Conservation (phyloP, 2,329 filamentous ascomycete genomes). For the Scleromitrula shiraiana region DNA sequence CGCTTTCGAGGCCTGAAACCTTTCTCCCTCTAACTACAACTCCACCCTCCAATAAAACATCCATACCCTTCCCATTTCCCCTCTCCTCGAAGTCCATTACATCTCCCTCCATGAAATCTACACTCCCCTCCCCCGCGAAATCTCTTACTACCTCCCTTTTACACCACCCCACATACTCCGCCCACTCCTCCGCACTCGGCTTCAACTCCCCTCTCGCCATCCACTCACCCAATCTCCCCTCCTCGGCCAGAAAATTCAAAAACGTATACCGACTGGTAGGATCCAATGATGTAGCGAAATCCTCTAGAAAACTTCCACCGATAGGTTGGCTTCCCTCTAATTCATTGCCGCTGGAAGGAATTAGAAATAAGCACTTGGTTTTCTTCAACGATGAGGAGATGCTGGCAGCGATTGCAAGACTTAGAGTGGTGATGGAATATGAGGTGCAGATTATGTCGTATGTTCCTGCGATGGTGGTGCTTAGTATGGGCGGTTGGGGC, state of each 20-base stretch:
- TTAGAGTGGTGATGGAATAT: slow-evolving; percentile 2
- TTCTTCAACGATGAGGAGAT: neutral
- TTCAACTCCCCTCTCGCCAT: neutral
- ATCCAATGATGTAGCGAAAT: slow-evolving; percentile 5
- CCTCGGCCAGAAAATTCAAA: slow-evolving; percentile 4
- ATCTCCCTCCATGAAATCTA: neutral
- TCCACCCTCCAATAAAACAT: neutral
- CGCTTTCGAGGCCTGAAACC: neutral
- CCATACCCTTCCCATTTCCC: neutral
- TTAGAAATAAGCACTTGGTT: neutral
- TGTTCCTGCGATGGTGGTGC: neutral
- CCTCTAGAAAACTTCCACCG: neutral
- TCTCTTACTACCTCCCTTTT: neutral
- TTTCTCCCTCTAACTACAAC: neutral
- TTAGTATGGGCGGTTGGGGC: neutral
- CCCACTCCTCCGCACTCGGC: slow-evolving; percentile 2
- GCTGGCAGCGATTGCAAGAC: slow-evolving; percentile 3
- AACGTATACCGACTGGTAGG: slow-evolving; percentile 7
- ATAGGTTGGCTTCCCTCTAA: neutral
- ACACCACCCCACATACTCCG: slow-evolving; percentile 2
- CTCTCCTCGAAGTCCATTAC: neutral
- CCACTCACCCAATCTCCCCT: slow-evolving; percentile 1
- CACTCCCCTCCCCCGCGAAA: neutral
- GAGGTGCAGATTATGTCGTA: slow-evolving; percentile 2
- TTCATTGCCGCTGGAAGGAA: neutral